Base-by-base conservation (phyloP, 441 rosid genomes). In the California macrophylla region DNA sequence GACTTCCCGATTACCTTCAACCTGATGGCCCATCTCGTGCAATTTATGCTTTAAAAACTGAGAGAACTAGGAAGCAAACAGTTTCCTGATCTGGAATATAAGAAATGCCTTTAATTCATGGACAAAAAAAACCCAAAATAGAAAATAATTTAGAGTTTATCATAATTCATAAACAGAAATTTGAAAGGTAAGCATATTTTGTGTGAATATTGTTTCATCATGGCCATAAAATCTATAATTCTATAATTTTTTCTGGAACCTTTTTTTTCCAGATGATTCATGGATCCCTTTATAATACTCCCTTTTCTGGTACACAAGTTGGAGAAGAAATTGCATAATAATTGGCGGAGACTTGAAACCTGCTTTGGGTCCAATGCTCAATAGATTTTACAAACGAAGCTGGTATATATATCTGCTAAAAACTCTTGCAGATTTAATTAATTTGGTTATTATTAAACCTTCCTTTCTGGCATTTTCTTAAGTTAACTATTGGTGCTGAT, bases 311-410 rank as follows among this genome's bases (percentile, higher is more conserved):
- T 40, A 40, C 66, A 36, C 47, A 21, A 72, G 40, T 40, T 32
- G 70, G 66, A 36, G 52, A 72, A 36, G 8, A n/a, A n/a, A n/a
- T 70, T 18, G 15, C 26, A 58, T 7, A 6, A 20, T 26, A 47
- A 65, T 34, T 71, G 61, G 25, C 24, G 21, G 42, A 45, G 42
- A 70, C 68, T 45, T 50, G 65, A 60, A 65, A 45, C 26, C 25
- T 15, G 18, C 64, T 50, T 50, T 52, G 32, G 64, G 26, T 54
- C 34, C 64, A 32, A 52, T 29, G 3, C 38, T 16, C 13, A 66
- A 52, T 15, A 36, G 38, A 63, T 72, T 72, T 18, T 38, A 38
- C 13, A 38, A 38, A 38, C 13, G 45, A 38, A 38, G 45, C 45
- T 38, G 45, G 13, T 38, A 9, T 38, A 38, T 38, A 38, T 10